phyloP scores from a whole-genome alignment of 2,329 filamentous ascomycete genomes.

The Colletotrichum sp. region DNA sequence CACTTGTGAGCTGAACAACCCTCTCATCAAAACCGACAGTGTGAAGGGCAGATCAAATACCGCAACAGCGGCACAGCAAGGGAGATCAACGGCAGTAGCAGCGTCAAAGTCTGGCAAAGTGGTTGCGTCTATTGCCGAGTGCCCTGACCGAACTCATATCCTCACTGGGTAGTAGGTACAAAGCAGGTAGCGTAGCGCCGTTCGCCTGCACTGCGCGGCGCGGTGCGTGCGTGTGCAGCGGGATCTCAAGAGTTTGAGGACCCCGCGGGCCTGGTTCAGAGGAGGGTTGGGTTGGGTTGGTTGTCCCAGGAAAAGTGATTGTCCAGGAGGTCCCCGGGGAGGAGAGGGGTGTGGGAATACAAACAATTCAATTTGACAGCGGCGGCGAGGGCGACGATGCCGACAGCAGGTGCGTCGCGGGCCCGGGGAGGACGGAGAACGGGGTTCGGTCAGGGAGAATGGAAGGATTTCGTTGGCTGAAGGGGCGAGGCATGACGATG shows the following conservation, averaged over 20 bases:
- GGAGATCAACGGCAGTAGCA: background rate
- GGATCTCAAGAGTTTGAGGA: background rate
- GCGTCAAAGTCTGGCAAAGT: background rate
- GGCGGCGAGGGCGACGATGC: conserved; percentile 3
- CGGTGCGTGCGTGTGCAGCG: background rate
- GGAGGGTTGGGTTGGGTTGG: background rate
- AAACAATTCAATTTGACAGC: background rate
- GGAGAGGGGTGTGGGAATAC: background rate
- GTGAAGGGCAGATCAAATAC: background rate
- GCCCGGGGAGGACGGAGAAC: conserved; percentile 13
- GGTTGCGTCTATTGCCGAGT: background rate
- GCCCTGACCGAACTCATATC: background rate
- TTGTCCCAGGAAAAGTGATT: conserved; percentile 1
- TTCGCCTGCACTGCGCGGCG: background rate
- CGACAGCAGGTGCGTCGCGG: conserved; percentile 6
- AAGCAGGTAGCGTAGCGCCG: background rate
- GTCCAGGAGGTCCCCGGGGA: background rate
- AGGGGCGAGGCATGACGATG: conserved; percentile 12
- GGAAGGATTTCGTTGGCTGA: background rate
- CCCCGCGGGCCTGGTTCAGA: background rate
- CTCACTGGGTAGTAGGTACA: background rate
- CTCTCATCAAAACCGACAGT: background rate
- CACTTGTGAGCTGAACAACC: background rate
- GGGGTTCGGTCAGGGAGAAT: conserved; percentile 8
- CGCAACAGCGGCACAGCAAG: background rate